These are phyloP conservation scores for Clarireedia paspali DNA, from an alignment of 2,329 filamentous ascomycete species.

Conservation along the genomic window DNA sequence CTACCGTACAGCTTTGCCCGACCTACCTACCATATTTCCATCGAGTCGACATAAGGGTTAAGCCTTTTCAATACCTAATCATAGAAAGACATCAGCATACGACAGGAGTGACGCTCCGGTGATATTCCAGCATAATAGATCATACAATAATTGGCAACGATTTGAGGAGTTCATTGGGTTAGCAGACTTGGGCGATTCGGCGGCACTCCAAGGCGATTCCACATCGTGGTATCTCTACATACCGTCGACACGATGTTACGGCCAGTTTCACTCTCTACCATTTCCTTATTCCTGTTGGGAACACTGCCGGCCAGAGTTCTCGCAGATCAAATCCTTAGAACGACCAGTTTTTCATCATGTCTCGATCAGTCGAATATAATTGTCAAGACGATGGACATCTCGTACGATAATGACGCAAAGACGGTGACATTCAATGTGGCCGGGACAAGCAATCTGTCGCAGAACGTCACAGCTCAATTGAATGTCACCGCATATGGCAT, in stretches of 20 bases:
- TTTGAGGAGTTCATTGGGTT: neutral
- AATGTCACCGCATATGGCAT: conserved; percentile 56
- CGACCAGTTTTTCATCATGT: conserved; percentile 74
- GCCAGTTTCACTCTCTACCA: conserved; percentile 19
- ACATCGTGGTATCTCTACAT: conserved; percentile 7
- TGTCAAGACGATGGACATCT: conserved; percentile 67
- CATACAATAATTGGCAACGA: neutral
- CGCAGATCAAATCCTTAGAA: conserved; percentile 67
- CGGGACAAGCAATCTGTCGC: conserved; percentile 63
- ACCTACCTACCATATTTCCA: neutral
- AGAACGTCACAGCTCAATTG: conserved; percentile 67
- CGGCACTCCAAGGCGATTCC: neutral
- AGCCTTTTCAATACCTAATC: conserved; percentile 7
- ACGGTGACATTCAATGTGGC: conserved; percentile 74
- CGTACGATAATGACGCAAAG: conserved; percentile 69
- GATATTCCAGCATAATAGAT: neutral
- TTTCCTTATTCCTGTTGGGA: conserved; percentile 26
- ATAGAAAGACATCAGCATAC: conserved; percentile 1
- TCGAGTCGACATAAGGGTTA: neutral
- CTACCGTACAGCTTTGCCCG: conserved; percentile 7
- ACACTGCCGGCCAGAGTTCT: conserved; percentile 37
- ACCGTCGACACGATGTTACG: conserved; percentile 25
- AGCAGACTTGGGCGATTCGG: neutral
- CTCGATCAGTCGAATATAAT: conserved; percentile 50
- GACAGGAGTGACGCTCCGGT: neutral